Conservation (phyloP, 2,329 filamentous ascomycete species). For the Grosmannia serpens region DNA sequence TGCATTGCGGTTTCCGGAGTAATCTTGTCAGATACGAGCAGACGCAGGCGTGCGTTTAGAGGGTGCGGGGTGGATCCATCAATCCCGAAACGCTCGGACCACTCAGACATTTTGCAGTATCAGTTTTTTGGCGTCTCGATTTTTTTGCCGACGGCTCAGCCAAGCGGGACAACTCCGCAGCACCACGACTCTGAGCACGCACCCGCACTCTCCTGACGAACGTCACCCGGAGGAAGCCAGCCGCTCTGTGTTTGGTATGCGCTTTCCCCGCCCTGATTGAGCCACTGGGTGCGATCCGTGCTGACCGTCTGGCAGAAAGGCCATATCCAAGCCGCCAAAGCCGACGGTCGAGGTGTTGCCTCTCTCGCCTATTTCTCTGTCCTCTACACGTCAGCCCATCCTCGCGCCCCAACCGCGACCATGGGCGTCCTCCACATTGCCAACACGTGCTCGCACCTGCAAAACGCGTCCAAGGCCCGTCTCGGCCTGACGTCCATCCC, state of each 20-base stretch:
- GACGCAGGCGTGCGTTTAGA: too few species aligned
- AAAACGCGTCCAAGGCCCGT: conserved; percentile 76
- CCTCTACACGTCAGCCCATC: background rate
- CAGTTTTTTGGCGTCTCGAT: background rate
- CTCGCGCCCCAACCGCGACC: conserved; percentile 7
- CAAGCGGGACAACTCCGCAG: background rate
- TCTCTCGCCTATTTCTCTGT: background rate
- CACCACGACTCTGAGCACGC: background rate
- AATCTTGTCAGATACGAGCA: too few species aligned
- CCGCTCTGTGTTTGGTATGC: background rate
- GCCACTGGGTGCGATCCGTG: background rate
- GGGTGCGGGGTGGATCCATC: background rate
- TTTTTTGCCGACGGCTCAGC: background rate
- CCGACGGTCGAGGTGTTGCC: too few species aligned
- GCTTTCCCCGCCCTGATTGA: background rate
- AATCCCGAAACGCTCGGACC: background rate
- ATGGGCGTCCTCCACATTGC: conserved; percentile 55
- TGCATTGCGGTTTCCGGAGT: too few species aligned
- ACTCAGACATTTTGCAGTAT: background rate
- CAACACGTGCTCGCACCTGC: conserved; percentile 79
- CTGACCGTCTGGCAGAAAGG: background rate
- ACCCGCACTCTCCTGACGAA: background rate
- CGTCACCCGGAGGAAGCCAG: background rate
- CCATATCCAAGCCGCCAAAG: too few species aligned
- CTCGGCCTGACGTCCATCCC: conserved; percentile 76